Evolutionary conservation across 179 eudicot genomes (phyloP), one percentile per base, ranked within the genome.

Genomic region (Pouteria campechiana): DNA sequence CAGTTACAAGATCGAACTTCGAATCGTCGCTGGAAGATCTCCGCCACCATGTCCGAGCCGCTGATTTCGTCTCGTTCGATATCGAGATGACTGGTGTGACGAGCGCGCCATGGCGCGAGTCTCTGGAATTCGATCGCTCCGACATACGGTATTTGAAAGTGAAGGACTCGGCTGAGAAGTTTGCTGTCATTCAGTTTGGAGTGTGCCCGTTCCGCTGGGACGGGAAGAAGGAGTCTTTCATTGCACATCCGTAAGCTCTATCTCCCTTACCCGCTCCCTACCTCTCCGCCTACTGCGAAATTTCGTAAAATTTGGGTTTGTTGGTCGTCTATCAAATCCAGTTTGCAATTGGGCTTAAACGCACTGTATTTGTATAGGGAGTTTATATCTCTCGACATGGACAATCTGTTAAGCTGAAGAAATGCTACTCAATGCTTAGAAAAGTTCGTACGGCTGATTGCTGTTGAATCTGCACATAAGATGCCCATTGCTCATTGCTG

Each of bases 191-290:
- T 45, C 98, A 90, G 68, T 79, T 90, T 28, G 95, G 95, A 10
- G 90, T 90, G 9, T 90, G 98, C 35, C 98, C 98, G n/a, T 90
- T 90, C 42, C 87, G 94, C 0, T 90, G 84, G 93, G 95, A 90
- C 56, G 25, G 66, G 7, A 5, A 34, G 7, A 59, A 46, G 16
- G 47, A 43, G 13, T 67, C 81, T 13, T 86, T 86, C 51, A 16
- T 90, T 19, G 87, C 95, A 46, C 82, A 85, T 43, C 97, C 95
- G 93, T 90, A 8, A 76, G 89, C 70, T 7, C 21, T 32, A 17
- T 31, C 2, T 24, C 14, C 6, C 17, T 18, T 28, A 24, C 15
- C 6, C 1, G 25, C 32, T 5, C 4, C 3, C 12, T 1, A 25
- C 9, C 16, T 27, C 31, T 11, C 17, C 18, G 23, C 15, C 8